These are phyloP conservation scores for Monilinia vaccinii-corymbosi DNA, from an alignment of 2,329 filamentous ascomycete species.

Conservation along the genomic window DNA sequence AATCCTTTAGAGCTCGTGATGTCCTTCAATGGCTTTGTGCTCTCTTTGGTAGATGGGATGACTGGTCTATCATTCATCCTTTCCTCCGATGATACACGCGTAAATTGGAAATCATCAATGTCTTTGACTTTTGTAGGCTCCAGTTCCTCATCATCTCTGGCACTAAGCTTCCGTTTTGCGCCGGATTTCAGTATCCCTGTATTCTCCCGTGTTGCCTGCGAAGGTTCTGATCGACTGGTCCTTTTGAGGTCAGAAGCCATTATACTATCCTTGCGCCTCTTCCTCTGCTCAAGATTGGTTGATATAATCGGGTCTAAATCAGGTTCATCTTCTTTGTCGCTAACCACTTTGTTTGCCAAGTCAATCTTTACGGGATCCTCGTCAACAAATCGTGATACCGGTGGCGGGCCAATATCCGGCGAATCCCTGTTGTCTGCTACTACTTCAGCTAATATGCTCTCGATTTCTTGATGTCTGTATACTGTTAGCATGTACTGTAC, in stretches of 20 bases:
- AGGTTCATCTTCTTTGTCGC: constrained; percentile 13
- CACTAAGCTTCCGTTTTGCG: constrained; percentile 49
- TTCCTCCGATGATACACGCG: constrained; percentile 27
- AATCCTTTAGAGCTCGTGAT: constrained; percentile 15
- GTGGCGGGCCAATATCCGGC: constrained; percentile 58
- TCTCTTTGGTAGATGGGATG: constrained; percentile 5
- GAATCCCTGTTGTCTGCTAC: constrained; percentile 42
- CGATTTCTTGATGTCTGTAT: constrained; percentile 26
- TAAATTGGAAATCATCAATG: constrained; percentile 23
- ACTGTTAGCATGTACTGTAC: constrained; percentile 12
- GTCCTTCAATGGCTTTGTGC: constrained; percentile 12
- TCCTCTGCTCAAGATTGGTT: constrained; percentile 29
- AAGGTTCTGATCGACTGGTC: constrained; percentile 10
- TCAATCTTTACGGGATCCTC: constrained; percentile 46
- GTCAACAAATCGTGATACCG: constrained; percentile 49
- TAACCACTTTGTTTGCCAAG: constrained; percentile 32
- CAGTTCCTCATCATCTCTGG: constrained; percentile 44
- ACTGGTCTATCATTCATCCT: constrained; percentile 11
- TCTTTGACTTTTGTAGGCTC: constrained; percentile 28
- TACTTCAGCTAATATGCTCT: constrained; percentile 19
- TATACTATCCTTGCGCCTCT: constrained; percentile 28
- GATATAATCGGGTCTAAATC: constrained; percentile 23
- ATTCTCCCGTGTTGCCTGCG: constrained; percentile 12
- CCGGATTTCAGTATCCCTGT: constrained; percentile 35
- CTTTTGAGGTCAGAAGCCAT: constrained; percentile 14